Evolutionary conservation across 208 protist species (phyloP).

Genomic region (Leishmania martiniquensis): DNA sequence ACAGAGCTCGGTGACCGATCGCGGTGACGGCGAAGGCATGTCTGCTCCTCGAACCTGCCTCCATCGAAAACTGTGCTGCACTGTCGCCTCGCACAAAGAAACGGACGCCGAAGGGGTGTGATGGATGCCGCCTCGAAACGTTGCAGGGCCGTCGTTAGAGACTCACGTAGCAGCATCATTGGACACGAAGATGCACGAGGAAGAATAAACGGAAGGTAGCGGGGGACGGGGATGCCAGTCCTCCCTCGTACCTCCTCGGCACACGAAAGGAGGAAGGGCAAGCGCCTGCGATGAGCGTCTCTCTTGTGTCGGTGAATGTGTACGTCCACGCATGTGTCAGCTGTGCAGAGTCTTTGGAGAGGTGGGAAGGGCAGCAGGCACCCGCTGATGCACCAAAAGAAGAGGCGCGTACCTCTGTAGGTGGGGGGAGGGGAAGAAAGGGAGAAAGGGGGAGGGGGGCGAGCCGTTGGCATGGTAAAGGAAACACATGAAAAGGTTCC

Average conservation of each 20-base stretch:
- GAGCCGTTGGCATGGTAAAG: not conserved
- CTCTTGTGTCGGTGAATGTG: no score
- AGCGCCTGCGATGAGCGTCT: not conserved
- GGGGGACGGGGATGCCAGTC: not conserved
- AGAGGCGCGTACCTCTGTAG: not conserved
- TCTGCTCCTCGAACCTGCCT: not conserved
- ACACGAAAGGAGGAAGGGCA: not conserved
- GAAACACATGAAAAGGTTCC: not conserved
- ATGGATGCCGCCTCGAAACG: not conserved
- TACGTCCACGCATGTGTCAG: not conserved
- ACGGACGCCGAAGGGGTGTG: not conserved
- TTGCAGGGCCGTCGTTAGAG: not conserved
- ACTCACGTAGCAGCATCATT: conserved; percentile 1
- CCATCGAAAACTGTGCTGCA: not conserved
- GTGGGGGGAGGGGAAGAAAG: no score
- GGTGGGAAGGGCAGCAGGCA: not conserved
- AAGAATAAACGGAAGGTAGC: not conserved
- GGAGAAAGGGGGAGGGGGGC: not conserved
- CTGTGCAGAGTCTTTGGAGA: not conserved
- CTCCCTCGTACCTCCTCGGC: not conserved
- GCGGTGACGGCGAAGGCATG: not conserved
- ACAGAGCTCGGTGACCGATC: not conserved
- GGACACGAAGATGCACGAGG: not conserved
- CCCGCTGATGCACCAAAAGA: not conserved
- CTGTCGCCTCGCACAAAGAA: not conserved